These are phyloP conservation scores for Brassica nigra DNA, from an alignment of 345 rosid species.

Conservation along the genomic window DNA sequence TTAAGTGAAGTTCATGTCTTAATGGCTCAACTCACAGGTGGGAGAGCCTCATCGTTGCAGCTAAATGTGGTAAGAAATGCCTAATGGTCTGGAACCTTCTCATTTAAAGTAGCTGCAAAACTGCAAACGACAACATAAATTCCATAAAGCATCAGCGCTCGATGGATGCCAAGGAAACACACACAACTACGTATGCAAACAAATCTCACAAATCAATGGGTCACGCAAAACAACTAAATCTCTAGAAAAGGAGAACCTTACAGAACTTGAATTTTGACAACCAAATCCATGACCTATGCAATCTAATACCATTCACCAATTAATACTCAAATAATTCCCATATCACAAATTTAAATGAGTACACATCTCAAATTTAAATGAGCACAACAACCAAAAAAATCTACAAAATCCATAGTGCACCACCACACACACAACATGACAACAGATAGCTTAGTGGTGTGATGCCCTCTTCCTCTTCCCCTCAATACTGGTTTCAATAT, in stretches of 20 bases:
- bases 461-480: not conserved
- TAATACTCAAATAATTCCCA: not conserved
- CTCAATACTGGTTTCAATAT: not conserved
- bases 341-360: not conserved
- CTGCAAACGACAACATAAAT: constrained; percentile 43
- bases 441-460: not conserved
- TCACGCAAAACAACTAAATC: not conserved
- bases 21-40: constrained; percentile 61
- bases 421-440: not conserved
- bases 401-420: not conserved
- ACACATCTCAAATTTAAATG: too few species aligned
- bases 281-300: not conserved
- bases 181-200: not conserved
- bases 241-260: not conserved
- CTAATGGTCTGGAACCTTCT: constrained; percentile 82
- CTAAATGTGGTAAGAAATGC: constrained; percentile 91
- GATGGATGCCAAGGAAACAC: not conserved
- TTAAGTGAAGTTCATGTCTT: too few species aligned
- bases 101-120: constrained; percentile 87
- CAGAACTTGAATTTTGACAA: not conserved
- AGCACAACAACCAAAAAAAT: too few species aligned
- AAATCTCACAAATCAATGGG: not conserved
- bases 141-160: not conserved
- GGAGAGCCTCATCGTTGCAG: constrained; percentile 96
- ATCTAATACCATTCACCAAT: not conserved